Percentiles rank a stretch among this genome's conserved stretches.
These are phyloP conservation scores for Venturia oleaginea DNA, from an alignment of 2,329 filamentous ascomycete species.

Conservation along the genomic window DNA sequence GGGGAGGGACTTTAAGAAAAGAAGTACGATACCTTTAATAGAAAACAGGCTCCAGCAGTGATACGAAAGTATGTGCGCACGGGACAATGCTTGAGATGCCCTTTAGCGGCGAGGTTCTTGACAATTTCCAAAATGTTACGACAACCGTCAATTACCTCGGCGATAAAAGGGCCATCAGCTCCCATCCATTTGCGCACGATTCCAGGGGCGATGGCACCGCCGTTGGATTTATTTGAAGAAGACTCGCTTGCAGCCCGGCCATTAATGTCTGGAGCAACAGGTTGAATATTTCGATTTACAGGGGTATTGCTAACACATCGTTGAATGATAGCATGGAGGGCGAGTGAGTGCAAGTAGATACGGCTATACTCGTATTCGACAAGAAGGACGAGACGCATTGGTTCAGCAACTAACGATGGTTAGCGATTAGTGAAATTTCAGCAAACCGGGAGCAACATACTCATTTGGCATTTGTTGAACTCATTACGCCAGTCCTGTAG, in stretches of 20 bases:
- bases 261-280: constrained; percentile 26
- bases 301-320: constrained; percentile 69
- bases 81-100: constrained; percentile 72
- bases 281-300: constrained; percentile 16
- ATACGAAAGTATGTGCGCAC: constrained; percentile 82
- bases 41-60: constrained; percentile 75
- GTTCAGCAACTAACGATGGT: constrained; percentile 38
- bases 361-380: constrained; percentile 96
- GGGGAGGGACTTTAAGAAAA: constrained; percentile 1
- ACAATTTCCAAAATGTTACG: constrained; percentile 69
- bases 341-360: constrained; percentile 89
- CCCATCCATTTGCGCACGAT: constrained; percentile 43
- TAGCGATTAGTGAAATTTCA: constrained; percentile 17
- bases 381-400: constrained; percentile 65
- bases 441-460: constrained; percentile 20
- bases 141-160: constrained; percentile 66
- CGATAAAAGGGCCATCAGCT: constrained; percentile 52
- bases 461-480: constrained; percentile 62
- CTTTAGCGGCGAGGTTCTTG: constrained; percentile 62
- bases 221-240: constrained; percentile 5
- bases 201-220: constrained; percentile 34
- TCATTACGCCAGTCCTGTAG: constrained; percentile 71
- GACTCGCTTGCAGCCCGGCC: constrained; percentile 1
- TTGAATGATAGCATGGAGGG: constrained; percentile 89
- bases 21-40: constrained; percentile 52